Evolutionary conservation across 768 basidiomycete genomes (phyloP), one percentile per base, ranked within the genome.

Genomic region (Mycena galericulata): DNA sequence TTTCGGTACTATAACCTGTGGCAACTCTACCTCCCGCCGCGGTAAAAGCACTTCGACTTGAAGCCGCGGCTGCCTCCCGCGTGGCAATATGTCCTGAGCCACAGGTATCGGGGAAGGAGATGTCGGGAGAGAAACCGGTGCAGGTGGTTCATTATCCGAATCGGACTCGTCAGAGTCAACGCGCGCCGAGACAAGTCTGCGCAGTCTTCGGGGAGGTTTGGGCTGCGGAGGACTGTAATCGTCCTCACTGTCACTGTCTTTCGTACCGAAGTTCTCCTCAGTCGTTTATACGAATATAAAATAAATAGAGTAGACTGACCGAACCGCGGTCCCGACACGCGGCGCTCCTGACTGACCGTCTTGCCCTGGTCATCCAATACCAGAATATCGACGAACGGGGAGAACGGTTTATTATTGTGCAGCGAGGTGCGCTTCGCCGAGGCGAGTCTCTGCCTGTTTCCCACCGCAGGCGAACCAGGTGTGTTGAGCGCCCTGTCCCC

Each of bases 301-400:
- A 29, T 29, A 27, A 72, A 65, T 14, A 41, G 3, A 56, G 7
- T 17, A 29, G 1, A 75, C 72, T 86, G 87, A 26, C 78, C 65
- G 45, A 80, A 68, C 56, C 83, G 80, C 20, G 84, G 79, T 50
- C 83, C 80, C 5, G 89, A 88, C 12, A 88, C 80, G 62, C 93
- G 82, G 67, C 85, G 81, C 76, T 94, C 93, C 73, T 88, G 84
- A 62, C 84, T 86, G 47, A 94, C 66, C 36, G 81, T 86, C 55
- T 77, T 82, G 15, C 93, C 93, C 32, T 81, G 74, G 32, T 86
- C 84, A 75, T 94, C 92, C 26, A 93, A 62, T 38, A 92, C 81
- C 40, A 89, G 80, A 56, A 94, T 93, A 50, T 94, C 83, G 15
- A 93, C 84, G 22, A 87, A 76, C 1, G 88, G 86, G 1, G 85